These are phyloP conservation scores for Biscogniauxia mediterranea DNA, from an alignment of 2,329 filamentous ascomycete species.

Conservation along the genomic window DNA sequence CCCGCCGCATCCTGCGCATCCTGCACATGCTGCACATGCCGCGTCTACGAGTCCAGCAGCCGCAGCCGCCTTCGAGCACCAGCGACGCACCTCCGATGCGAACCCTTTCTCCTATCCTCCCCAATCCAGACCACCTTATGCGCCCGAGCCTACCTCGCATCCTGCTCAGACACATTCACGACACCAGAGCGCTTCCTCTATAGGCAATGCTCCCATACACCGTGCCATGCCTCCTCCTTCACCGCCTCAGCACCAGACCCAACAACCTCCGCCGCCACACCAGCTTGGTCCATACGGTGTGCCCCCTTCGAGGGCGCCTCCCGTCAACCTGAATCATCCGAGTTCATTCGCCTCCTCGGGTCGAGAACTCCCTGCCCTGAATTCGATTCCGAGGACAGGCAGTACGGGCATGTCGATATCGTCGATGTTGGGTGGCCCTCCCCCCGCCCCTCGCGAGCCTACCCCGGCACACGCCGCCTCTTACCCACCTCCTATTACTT, in stretches of 20 bases:
- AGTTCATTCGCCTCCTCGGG: constrained; percentile 30
- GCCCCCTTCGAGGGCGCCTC: constrained; percentile 29
- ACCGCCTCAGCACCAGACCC: constrained; percentile 25
- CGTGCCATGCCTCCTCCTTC: constrained; percentile 33
- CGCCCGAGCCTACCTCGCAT: constrained; percentile 29
- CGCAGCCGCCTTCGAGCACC: constrained; percentile 25
- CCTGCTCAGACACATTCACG: constrained; percentile 29
- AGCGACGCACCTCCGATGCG: constrained; percentile 31
- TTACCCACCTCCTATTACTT: constrained; percentile 39
- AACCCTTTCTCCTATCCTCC: constrained; percentile 27
- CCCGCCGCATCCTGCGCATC: constrained; percentile 26
- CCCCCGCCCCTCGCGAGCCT: constrained; percentile 42
- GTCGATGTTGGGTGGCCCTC: constrained; percentile 56
- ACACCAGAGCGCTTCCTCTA: constrained; percentile 34
- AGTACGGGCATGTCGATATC: constrained; percentile 59
- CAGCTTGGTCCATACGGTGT: constrained; percentile 31
- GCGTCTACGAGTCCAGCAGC: constrained; percentile 28
- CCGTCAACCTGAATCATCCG: constrained; percentile 30
- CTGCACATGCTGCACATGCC: constrained; percentile 23
- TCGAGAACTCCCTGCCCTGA: constrained; percentile 37
- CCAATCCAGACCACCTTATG: constrained; percentile 30
- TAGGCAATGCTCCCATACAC: constrained; percentile 24
- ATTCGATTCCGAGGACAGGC: constrained; percentile 41
- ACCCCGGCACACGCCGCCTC: constrained; percentile 42
- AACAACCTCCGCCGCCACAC: constrained; percentile 25